phyloP scores from a whole-genome alignment of 1,139 yeast genomes.

The Yamadazyma taylorii region DNA sequence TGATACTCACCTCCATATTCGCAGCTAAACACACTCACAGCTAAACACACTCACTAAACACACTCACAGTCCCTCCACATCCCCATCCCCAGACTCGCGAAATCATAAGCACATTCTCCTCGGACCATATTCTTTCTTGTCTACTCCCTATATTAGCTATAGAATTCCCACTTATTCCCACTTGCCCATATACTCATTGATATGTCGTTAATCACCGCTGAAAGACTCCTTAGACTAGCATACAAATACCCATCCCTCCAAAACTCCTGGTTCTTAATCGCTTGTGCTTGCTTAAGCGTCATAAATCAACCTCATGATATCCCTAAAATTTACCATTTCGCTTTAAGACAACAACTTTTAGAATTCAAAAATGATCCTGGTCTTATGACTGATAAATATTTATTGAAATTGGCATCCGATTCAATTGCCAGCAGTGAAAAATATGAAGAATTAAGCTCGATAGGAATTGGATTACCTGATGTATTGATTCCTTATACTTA shows the following conservation, averaged over 20 bases:
- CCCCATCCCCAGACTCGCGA: background rate
- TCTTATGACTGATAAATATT: constrained; percentile 31
- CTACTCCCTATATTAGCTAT: too few relatives aligned
- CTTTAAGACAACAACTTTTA: constrained; percentile 53
- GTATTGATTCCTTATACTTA: constrained; percentile 42
- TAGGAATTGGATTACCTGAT: constrained; percentile 48
- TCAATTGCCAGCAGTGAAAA: constrained; percentile 40
- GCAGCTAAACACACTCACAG: too few relatives aligned
- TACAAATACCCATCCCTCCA: constrained; percentile 48
- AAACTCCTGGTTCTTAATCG: constrained; percentile 66
- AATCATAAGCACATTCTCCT: constrained; percentile 1
- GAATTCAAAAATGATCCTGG: constrained; percentile 26
- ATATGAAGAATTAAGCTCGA: constrained; percentile 41
- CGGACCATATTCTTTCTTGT: too few relatives aligned
- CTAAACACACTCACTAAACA: too few relatives aligned
- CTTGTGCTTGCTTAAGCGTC: constrained; percentile 80
- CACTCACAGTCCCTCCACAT: too few relatives aligned
- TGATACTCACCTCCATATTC: too few relatives aligned
- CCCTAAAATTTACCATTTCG: constrained; percentile 73
- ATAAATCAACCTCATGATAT: constrained; percentile 82
- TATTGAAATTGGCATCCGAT: constrained; percentile 39
- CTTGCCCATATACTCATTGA: too few relatives aligned
- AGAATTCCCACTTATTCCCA: too few relatives aligned
- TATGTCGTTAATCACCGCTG: constrained; percentile 47
- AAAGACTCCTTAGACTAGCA: constrained; percentile 59